Conservation (phyloP, 2,329 filamentous ascomycete species). For the Fusarium sp. region DNA sequence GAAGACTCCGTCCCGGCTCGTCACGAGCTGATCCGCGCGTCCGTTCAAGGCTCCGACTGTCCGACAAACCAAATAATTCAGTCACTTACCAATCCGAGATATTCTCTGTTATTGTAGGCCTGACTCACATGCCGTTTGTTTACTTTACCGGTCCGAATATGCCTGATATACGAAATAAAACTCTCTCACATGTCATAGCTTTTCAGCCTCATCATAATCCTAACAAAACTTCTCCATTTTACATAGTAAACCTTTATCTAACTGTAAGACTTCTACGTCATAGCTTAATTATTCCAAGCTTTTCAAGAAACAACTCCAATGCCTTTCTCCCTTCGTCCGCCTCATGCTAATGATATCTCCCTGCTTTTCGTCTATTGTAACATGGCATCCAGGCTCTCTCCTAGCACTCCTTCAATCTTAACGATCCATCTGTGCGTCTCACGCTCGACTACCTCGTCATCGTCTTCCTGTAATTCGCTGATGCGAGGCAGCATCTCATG, state of each 20-base stretch:
- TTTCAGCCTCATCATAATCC: constrained; percentile 8
- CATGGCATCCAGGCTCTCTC: constrained; percentile 94
- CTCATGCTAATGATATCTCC: constrained; percentile 13
- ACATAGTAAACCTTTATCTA: constrained; percentile 20
- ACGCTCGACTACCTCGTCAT: constrained; percentile 91
- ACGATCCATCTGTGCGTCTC: constrained; percentile 93
- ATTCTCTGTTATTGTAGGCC: background rate
- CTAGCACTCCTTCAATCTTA: constrained; percentile 89
- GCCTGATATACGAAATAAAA: background rate
- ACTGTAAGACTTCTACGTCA: constrained; percentile 28
- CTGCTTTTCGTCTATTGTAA: constrained; percentile 74
- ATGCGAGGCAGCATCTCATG: constrained; percentile 98
- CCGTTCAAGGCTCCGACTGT: constrained; percentile 35
- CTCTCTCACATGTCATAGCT: constrained; percentile 15
- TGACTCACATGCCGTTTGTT: constrained; percentile 30
- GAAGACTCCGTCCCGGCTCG: background rate
- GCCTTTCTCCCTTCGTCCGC: constrained; percentile 29
- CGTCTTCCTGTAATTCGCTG: constrained; percentile 95
- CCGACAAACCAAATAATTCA: constrained; percentile 14
- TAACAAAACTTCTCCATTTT: constrained; percentile 26
- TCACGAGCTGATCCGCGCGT: constrained; percentile 37
- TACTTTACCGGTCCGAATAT: constrained; percentile 18
- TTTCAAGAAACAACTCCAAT: constrained; percentile 30
- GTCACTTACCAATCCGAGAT: background rate
- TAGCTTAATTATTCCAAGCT: constrained; percentile 31